A percentile compares a stretch with the other conserved stretches of the same genome.
Evolutionary conservation across 2,329 filamentous ascomycete species (phyloP).

Genomic region (Penicillium sp.): DNA sequence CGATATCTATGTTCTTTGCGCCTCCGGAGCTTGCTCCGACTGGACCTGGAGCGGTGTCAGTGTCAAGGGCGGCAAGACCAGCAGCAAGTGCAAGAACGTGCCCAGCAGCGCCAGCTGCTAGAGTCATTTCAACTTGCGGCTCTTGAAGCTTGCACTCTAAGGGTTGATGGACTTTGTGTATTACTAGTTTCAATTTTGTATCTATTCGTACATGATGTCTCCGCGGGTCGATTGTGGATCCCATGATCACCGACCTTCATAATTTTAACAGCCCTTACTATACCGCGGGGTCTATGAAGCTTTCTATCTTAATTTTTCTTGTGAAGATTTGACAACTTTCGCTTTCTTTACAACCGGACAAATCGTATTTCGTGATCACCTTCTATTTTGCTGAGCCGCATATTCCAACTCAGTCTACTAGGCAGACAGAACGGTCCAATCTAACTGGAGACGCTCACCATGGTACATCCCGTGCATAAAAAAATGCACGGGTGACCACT

Average conservation of each 20-base stretch:
- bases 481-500: not conserved
- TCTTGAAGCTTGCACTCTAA: not conserved
- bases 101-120: slow-evolving; percentile 23
- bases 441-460: no score
- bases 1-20: not conserved
- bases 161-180: not conserved
- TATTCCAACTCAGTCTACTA: no score
- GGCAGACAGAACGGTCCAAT: no score
- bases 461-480: no score
- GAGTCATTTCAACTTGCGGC: not conserved
- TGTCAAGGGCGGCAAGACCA: slow-evolving; percentile 53
- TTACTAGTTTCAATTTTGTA: not conserved
- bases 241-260: not conserved
- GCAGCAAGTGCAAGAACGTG: slow-evolving; percentile 42
- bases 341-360: no score
- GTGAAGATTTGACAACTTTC: no score
- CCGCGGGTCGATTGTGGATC: not conserved
- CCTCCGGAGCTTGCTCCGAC: slow-evolving; percentile 42
- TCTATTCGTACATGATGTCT: not conserved
- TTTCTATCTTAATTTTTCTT: no score
- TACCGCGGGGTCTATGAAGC: not conserved
- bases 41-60: slow-evolving; percentile 54
- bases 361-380: no score
- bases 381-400: no score
- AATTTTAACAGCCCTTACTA: not conserved